A percentile compares a stretch with the other conserved stretches of the same genome.
phyloP scores from a whole-genome alignment of 2,329 filamentous ascomycete species.

The Paecilomyces variotii region DNA sequence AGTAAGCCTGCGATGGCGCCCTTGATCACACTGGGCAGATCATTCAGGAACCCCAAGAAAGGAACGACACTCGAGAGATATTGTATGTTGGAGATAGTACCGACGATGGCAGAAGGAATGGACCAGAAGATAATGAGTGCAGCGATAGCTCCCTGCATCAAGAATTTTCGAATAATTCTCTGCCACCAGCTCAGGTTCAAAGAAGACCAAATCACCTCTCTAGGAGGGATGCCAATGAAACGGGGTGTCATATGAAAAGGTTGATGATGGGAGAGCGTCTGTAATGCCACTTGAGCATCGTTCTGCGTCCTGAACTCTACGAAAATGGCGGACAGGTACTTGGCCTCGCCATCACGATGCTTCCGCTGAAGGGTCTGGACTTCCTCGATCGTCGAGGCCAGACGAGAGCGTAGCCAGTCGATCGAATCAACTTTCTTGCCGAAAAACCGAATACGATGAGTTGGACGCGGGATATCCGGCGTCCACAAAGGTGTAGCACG shows the following conservation, averaged over 20 bases:
- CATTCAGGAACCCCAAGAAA: constrained; percentile 67
- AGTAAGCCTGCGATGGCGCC: constrained; percentile 79
- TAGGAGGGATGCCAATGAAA: constrained; percentile 71
- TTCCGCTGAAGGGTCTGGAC: constrained; percentile 58
- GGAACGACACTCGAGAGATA: constrained; percentile 46
- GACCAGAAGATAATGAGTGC: constrained; percentile 83
- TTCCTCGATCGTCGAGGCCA: constrained; percentile 62
- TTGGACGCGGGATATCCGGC: constrained; percentile 53
- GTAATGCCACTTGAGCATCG: constrained; percentile 76
- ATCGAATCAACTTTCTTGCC: constrained; percentile 88
- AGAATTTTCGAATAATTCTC: constrained; percentile 62
- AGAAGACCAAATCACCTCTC: constrained; percentile 83
- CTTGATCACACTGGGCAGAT: constrained; percentile 61
- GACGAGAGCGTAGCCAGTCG: constrained; percentile 68
- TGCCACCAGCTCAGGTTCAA: constrained; percentile 79
- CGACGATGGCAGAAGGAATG: constrained; percentile 68
- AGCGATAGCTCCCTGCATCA: constrained; percentile 61
- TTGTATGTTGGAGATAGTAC: constrained; percentile 76
- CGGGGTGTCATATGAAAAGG: constrained; percentile 82
- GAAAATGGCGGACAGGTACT: constrained; percentile 69
- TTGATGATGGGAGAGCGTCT: constrained; percentile 76
- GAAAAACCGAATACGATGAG: constrained; percentile 62
- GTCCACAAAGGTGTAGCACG: constrained; percentile 19
- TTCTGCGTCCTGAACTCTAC: constrained; percentile 78
- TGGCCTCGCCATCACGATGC: constrained; percentile 56